Evolutionary conservation across 345 rosid species (phyloP).

Genomic region (Populus tremula): DNA sequence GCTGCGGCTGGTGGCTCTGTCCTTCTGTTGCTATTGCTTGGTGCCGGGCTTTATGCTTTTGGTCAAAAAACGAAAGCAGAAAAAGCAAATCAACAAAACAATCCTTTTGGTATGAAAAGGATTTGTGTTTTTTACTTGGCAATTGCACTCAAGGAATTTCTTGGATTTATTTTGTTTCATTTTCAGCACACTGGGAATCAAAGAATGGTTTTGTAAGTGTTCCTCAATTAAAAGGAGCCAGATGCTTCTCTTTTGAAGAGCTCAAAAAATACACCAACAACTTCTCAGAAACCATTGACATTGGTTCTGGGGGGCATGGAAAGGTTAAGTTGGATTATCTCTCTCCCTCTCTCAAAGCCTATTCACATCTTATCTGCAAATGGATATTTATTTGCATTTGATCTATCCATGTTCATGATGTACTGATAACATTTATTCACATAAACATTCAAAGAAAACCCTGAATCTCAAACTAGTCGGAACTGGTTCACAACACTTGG

Average conservation of each 20-base stretch:
- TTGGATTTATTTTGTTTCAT: not conserved
- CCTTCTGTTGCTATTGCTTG: constrained; percentile 47
- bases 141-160: not conserved
- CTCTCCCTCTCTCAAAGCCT: not conserved
- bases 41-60: constrained; percentile 67
- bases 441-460: not conserved
- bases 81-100: constrained; percentile 51
- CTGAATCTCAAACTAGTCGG: not conserved
- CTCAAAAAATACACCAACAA: constrained; percentile 60
- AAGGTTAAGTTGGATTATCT: constrained; percentile 40
- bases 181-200: constrained; percentile 61
- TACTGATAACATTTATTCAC: not conserved
- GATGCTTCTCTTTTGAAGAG: constrained; percentile 59
- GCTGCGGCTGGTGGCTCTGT: constrained; percentile 57
- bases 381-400: not conserved
- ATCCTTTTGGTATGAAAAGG: constrained; percentile 63
- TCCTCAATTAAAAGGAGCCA: constrained; percentile 79
- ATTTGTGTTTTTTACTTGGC: not conserved
- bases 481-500: not conserved
- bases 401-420: not conserved
- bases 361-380: not conserved
- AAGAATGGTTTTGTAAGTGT: constrained; percentile 51
- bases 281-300: constrained; percentile 62
- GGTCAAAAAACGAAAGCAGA: constrained; percentile 73
- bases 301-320: constrained; percentile 93